phyloP scores from a whole-genome alignment of 2,329 filamentous ascomycete genomes.

The Fusarium sp. region DNA sequence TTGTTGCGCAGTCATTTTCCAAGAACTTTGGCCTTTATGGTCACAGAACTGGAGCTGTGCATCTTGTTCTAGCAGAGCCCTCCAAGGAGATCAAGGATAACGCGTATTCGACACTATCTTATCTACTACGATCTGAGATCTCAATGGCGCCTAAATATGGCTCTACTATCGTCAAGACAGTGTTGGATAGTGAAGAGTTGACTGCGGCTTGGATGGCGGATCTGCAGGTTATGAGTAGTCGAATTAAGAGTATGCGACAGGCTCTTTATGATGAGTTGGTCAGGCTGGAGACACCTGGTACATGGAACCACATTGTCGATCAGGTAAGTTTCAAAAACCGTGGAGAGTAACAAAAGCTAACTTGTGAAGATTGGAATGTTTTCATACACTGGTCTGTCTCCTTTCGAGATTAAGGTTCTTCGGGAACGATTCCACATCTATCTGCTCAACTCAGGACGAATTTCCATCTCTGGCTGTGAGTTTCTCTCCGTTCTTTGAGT shows the following conservation, averaged over 20 bases:
- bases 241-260: slow-evolving; percentile 91
- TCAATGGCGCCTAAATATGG: slow-evolving; percentile 95
- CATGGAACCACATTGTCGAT: slow-evolving; percentile 95
- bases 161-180: slow-evolving; percentile 84
- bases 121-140: slow-evolving; percentile 95
- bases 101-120: slow-evolving; percentile 23
- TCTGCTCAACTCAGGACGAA: slow-evolving; percentile 58
- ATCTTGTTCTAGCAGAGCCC: slow-evolving; percentile 89
- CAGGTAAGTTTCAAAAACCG: slow-evolving; percentile 48
- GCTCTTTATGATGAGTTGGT: slow-evolving; percentile 84
- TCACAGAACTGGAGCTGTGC: slow-evolving; percentile 93
- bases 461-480: slow-evolving; percentile 37
- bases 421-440: slow-evolving; percentile 79
- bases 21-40: slow-evolving; percentile 99
- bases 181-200: slow-evolving; percentile 82
- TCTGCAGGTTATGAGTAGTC: slow-evolving; percentile 89
- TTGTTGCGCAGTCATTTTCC: slow-evolving; percentile 91
- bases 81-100: slow-evolving; percentile 65
- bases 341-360: background rate
- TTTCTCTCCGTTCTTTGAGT: slow-evolving; percentile 56
- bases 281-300: slow-evolving; percentile 83
- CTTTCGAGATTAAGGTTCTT: slow-evolving; percentile 77
- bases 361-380: slow-evolving; percentile 91
- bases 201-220: slow-evolving; percentile 94
- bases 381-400: slow-evolving; percentile 84